Evolutionary conservation across 805 yeast species (phyloP).

Genomic region (Candida arabinofermentans): DNA sequence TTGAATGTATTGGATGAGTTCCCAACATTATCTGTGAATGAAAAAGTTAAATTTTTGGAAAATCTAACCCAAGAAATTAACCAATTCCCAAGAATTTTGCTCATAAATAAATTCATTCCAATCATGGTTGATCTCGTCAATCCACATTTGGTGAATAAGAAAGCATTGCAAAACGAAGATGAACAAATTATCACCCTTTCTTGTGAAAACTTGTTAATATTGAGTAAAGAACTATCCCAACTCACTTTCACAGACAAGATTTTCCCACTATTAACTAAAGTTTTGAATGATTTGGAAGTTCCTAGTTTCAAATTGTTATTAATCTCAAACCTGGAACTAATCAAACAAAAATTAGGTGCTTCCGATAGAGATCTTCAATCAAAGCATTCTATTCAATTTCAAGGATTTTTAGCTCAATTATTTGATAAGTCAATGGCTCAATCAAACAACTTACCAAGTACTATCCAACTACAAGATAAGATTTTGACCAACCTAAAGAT

Average conservation of each 20-base stretch:
- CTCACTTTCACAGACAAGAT: slow-evolving; percentile 73
- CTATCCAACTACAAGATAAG: slow-evolving; percentile 31
- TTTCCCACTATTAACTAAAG: slow-evolving; percentile 40
- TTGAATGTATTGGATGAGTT: slow-evolving; percentile 80
- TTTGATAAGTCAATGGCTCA: slow-evolving; percentile 29
- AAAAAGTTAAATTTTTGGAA: slow-evolving; percentile 62
- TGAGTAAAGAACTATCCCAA: slow-evolving; percentile 67
- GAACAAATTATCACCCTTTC: slow-evolving; percentile 42
- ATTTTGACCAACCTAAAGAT: slow-evolving; percentile 25
- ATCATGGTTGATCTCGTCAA: slow-evolving; percentile 50
- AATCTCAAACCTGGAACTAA: slow-evolving; percentile 25
- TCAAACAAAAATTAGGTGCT: slow-evolving; percentile 28
- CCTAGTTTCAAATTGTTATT: slow-evolving; percentile 29
- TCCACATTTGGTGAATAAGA: slow-evolving; percentile 27
- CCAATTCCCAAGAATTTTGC: slow-evolving; percentile 54
- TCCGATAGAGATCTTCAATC: slow-evolving; percentile 19
- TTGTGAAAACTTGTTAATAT: slow-evolving; percentile 52
- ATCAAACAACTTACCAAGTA: slow-evolving; percentile 12
- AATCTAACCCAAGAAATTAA: slow-evolving; percentile 53
- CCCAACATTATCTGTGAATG: slow-evolving; percentile 65
- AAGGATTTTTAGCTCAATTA: slow-evolving; percentile 27
- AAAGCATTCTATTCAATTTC: slow-evolving; percentile 24
- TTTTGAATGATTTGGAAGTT: slow-evolving; percentile 22
- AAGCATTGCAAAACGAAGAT: slow-evolving; percentile 13
- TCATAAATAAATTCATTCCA: slow-evolving; percentile 71